Evolutionary conservation across 176 grass and related monocot species (phyloP), one percentile per base, ranked within the genome.

Genomic region (Phoenix dactylifera): DNA sequence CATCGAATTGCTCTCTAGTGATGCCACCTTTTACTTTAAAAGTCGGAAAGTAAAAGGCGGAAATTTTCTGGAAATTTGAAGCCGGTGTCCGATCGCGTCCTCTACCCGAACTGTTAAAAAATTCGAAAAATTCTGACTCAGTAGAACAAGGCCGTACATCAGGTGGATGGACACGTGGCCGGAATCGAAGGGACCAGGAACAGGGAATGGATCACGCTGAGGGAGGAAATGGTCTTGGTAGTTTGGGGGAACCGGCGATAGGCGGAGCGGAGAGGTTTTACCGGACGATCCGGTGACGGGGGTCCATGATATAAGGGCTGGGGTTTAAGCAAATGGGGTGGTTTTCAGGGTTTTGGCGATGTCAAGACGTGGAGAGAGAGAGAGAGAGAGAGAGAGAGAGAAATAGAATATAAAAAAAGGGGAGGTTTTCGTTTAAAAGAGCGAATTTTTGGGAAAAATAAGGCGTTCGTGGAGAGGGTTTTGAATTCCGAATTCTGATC

Each of bases 321-420:
- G 79, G 79, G 69, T 69, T 64, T 71, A 59, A 69, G 82, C 24
- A 78, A 65, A 80, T 63, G 62, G 72, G 74, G 75, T 85, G 93
- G 78, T 92, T 92, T 85, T 76, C 44, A 85, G 84, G 93, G 81
- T 88, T 97, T 97, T 91, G 81, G 81, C 75, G 62, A 85, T 85
- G 70, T 79, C 82, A 76, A 73, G 22, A 58, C 24, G 25, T 19
- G 3, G 55, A 50, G 16, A 62, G 58, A 60, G 32, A 18, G 6
- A 25, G 24, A 16, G 25, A 24, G 58, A 86, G 16, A 62, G 58
- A 60, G 32, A 18, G 6, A 25, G 24, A 16, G 25, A 24, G 58
- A 86, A 68, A 72, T 18, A 52, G 22, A 50, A 18, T 20, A 59
- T 10, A 54, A 16, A 32, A n/a, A 62, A 22, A 58, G 14, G 14